Percentiles rank a stretch among this genome's conserved stretches.
Evolutionary conservation across 371 early-diverging fungal genomes (phyloP).

Genomic region (Mortierella sp.): DNA sequence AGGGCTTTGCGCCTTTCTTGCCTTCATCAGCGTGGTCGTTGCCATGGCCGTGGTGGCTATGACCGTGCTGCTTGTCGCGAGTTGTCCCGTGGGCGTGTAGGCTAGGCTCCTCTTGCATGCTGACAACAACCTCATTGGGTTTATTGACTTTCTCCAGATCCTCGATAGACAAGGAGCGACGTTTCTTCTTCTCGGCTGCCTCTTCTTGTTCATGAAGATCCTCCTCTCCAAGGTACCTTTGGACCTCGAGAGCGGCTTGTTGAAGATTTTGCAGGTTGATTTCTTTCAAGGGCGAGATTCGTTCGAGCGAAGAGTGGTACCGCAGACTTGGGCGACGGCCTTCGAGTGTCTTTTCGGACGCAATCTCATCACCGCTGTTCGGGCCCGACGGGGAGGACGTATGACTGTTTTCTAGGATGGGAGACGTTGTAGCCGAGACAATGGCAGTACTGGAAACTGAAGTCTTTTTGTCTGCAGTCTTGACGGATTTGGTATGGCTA

Average conservation of each 20-base stretch:
- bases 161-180: background rate
- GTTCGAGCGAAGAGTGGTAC: constrained; percentile 28
- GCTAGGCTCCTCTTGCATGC: constrained; percentile 23
- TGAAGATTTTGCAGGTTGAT: constrained; percentile 32
- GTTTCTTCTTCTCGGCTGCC: background rate
- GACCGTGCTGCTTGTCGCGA: constrained; percentile 58
- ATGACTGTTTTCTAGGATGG: background rate
- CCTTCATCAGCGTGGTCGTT: constrained; percentile 57
- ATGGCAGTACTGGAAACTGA: background rate
- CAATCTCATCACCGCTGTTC: background rate
- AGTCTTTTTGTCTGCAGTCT: background rate
- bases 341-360: background rate
- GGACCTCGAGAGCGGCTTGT: constrained; percentile 31
- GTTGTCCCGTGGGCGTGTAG: constrained; percentile 55
- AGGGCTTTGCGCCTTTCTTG: constrained; percentile 36
- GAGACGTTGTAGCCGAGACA: background rate
- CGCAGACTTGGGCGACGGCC: background rate
- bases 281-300: constrained; percentile 33
- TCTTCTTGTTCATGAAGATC: constrained; percentile 24
- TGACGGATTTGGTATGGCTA: constrained; percentile 44
- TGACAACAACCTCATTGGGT: constrained; percentile 12
- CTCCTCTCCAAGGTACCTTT: constrained; percentile 25
- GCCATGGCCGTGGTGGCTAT: constrained; percentile 42
- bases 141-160: background rate
- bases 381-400: too few species aligned